phyloP scores from a whole-genome alignment of 2,329 filamentous ascomycete species.

The Exophiala sideris region DNA sequence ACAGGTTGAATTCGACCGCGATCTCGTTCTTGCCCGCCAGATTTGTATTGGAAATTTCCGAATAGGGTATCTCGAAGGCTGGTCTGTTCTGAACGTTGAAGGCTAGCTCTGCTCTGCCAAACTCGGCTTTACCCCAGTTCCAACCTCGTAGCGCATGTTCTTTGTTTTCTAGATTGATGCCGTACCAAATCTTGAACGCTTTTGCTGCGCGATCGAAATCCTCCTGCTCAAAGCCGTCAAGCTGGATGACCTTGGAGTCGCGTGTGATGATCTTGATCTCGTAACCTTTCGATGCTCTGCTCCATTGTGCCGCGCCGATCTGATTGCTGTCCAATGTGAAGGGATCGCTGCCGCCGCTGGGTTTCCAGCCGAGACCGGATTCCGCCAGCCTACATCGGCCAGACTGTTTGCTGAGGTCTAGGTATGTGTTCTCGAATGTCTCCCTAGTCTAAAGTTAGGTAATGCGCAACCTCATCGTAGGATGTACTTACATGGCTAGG shows the following conservation, averaged over 20 bases:
- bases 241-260: constrained; percentile 79
- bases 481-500: constrained; percentile 13
- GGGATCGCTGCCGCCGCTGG: constrained; percentile 72
- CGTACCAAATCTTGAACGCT: constrained; percentile 98
- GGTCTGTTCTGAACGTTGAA: constrained; percentile 98
- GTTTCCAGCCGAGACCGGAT: constrained; percentile 93
- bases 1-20: constrained; percentile 83
- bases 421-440: constrained; percentile 95
- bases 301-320: constrained; percentile 89
- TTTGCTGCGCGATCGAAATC: constrained; percentile 89
- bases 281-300: constrained; percentile 83
- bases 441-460: constrained; percentile 53
- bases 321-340: constrained; percentile 89
- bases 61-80: constrained; percentile 94
- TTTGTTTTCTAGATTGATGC: constrained; percentile 83
- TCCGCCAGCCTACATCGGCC: constrained; percentile 95
- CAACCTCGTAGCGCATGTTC: constrained; percentile 94
- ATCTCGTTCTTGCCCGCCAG: constrained; percentile 97
- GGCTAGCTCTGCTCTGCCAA: constrained; percentile 87
- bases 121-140: constrained; percentile 99
- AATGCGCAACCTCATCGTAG: neutral
- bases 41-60: constrained; percentile 97
- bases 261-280: constrained; percentile 89
- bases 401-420: constrained; percentile 87
- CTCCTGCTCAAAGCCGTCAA: constrained; percentile 93